phyloP scores from a whole-genome alignment of 108 stramenopile species.

The Fragilaria radians region DNA sequence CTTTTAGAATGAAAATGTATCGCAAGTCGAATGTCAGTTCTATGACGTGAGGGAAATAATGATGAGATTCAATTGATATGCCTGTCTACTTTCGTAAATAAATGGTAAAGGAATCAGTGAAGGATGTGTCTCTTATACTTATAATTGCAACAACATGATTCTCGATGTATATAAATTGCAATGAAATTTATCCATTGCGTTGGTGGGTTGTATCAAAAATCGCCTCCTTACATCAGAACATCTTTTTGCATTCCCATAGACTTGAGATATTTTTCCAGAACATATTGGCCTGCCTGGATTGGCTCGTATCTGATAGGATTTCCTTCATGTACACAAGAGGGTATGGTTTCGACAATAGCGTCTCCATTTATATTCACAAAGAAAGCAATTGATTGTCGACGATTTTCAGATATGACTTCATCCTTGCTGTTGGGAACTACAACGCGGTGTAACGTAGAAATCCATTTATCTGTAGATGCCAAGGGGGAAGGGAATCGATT shows the following conservation, averaged over 20 bases:
- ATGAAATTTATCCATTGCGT: no score
- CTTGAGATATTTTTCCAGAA: conserved; percentile 43
- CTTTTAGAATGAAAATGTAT: no score
- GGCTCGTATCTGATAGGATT: conserved; percentile 29
- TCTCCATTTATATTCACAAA: conserved; percentile 75
- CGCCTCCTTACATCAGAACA: no score
- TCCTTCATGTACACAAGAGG: conserved; percentile 26
- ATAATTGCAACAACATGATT: no score
- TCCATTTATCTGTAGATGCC: conserved; percentile 39
- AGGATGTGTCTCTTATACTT: no score
- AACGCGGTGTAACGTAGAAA: conserved; percentile 79
- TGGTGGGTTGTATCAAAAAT: no score
- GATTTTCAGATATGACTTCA: conserved; percentile 4
- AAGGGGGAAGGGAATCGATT: conserved; percentile 1
- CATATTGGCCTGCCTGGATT: conserved; percentile 56
- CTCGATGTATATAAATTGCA: no score
- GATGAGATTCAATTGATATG: no score
- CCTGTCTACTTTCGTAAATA: no score
- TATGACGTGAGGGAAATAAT: no score
- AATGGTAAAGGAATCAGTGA: no score
- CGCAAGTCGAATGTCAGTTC: no score
- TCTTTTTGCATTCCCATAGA: conserved; percentile 21
- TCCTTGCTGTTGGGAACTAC: conserved; percentile 23
- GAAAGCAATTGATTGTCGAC: conserved; percentile 77
- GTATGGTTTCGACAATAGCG: conserved; percentile 37